These are phyloP conservation scores for Crepidotus variabilis DNA, from an alignment of 768 basidiomycete genomes.

Conservation along the genomic window DNA sequence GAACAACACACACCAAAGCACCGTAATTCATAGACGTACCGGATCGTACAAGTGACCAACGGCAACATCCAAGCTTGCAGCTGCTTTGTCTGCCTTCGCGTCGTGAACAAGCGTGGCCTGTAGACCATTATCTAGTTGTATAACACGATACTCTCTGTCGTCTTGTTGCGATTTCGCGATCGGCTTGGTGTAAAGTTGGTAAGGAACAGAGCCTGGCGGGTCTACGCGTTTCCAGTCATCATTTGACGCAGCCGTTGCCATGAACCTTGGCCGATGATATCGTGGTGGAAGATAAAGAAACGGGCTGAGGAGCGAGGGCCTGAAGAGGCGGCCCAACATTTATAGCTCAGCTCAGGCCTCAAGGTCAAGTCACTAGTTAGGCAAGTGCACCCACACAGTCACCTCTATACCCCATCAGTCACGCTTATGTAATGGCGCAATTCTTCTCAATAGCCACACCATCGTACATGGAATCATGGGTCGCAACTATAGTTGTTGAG, in stretches of 20 bases:
- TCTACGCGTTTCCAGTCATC: slow-evolving; percentile 21
- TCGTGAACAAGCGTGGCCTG: slow-evolving; percentile 84
- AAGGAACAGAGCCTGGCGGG: slow-evolving; percentile 12
- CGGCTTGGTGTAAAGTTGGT: slow-evolving; percentile 21
- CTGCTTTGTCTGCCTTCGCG: slow-evolving; percentile 85
- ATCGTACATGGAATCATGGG: neutral
- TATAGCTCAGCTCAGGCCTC: neutral
- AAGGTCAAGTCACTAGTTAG: neutral
- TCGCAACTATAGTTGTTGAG: neutral
- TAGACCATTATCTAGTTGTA: slow-evolving; percentile 87
- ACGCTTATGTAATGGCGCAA: neutral
- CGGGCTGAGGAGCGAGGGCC: neutral
- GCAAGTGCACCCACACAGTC: neutral
- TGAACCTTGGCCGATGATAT: slow-evolving; percentile 2
- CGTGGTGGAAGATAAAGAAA: neutral
- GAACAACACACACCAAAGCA: slow-evolving; percentile 14
- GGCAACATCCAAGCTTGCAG: slow-evolving; percentile 90
- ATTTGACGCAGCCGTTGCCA: slow-evolving; percentile 13
- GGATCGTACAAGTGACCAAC: slow-evolving; percentile 95
- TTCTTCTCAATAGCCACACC: neutral
- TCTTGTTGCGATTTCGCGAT: slow-evolving; percentile 76
- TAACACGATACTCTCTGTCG: slow-evolving; percentile 75
- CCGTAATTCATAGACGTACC: slow-evolving; percentile 36
- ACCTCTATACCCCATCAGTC: neutral
- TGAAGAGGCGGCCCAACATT: neutral